Evolutionary conservation across 1,284 basidiomycete species (phyloP), one percentile per base, ranked within the genome.

Genomic region (Ceratobasidium sp.): DNA sequence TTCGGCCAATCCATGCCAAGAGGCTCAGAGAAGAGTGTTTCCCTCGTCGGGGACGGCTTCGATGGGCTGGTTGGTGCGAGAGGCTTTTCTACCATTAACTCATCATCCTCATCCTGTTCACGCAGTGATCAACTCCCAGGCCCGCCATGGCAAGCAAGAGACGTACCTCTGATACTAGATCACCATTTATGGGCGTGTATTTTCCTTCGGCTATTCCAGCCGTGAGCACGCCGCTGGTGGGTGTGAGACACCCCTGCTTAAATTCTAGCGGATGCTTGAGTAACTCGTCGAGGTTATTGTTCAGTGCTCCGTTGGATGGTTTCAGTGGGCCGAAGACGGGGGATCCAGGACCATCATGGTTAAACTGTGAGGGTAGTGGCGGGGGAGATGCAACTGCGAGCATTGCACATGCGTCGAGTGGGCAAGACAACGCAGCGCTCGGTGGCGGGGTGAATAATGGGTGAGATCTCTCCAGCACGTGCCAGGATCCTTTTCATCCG

Each of bases 151-250:
- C 22, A 59, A 58, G 37, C 6, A 39, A 9, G 22, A 11, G 14
- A 69, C 66, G 37, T 3, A 69, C 66, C 27, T 69, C 66, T 27
- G 66, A 69, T 29, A 34, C n/a, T 5, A 54, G 53, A 11, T 34
- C 66, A 37, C 74, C 75, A 37, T 68, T 74, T 24, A 76, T 74
- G 24, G 75, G 75, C 27, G 62, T 74, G 56, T 69, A 76, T 53
- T 74, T 76, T 31, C 73, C 65, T 43, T 76, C 75, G 4, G 66
- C 66, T 61, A 76, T 76, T 5, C 74, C 74, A n/a, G 64, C 74
- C 7, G 73, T 74, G 41, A 76, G 75, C 14, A 71, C 66, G 24
- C 73, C 66, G 54, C 66, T 68, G 41, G 53, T 51, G 16, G 66
- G 66, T 2, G 66, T 69, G 27, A 69, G 54, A 31, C 66, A 69